phyloP scores from a whole-genome alignment of 1,139 yeast species.

The Pichia sp. region DNA sequence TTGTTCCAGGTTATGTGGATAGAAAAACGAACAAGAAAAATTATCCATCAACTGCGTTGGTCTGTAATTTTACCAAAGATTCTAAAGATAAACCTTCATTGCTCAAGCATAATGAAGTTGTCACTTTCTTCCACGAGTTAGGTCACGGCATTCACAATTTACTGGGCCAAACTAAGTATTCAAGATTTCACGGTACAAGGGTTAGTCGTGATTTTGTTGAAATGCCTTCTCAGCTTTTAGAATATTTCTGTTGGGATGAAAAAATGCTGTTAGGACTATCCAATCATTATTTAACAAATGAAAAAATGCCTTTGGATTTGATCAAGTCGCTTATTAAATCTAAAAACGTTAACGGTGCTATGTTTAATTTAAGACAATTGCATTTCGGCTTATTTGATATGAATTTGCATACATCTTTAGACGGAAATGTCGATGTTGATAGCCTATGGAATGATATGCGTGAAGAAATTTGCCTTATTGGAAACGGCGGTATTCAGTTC shows the following conservation, averaged over 20 bases:
- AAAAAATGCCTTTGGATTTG: constrained; percentile 48
- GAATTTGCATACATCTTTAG: constrained; percentile 49
- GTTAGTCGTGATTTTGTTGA: constrained; percentile 84
- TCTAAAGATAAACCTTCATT: constrained; percentile 63
- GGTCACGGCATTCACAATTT: constrained; percentile 86
- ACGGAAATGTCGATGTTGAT: constrained; percentile 41
- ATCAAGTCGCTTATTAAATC: constrained; percentile 54
- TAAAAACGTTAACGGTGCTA: constrained; percentile 70
- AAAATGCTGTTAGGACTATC: constrained; percentile 52
- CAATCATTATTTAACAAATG: constrained; percentile 52
- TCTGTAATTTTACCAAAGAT: constrained; percentile 80
- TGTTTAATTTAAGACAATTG: constrained; percentile 63
- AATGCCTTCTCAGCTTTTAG: constrained; percentile 85
- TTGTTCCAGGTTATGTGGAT: constrained; percentile 50
- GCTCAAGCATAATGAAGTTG: constrained; percentile 69
- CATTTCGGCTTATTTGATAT: constrained; percentile 74
- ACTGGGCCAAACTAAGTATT: constrained; percentile 54
- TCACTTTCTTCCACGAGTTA: constrained; percentile 81
- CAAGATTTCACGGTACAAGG: constrained; percentile 66
- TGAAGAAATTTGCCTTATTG: constrained; percentile 47
- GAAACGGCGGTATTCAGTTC: constrained; percentile 45
- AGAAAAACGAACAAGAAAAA: constrained; percentile 40
- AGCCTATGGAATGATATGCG: constrained; percentile 58
- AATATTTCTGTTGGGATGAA: constrained; percentile 81
- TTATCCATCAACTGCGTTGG: constrained; percentile 68